A percentile compares a stretch with the other conserved stretches of the same genome.
Evolutionary conservation across 2,329 filamentous ascomycete genomes (phyloP).

Genomic region (Bisporella sp.): DNA sequence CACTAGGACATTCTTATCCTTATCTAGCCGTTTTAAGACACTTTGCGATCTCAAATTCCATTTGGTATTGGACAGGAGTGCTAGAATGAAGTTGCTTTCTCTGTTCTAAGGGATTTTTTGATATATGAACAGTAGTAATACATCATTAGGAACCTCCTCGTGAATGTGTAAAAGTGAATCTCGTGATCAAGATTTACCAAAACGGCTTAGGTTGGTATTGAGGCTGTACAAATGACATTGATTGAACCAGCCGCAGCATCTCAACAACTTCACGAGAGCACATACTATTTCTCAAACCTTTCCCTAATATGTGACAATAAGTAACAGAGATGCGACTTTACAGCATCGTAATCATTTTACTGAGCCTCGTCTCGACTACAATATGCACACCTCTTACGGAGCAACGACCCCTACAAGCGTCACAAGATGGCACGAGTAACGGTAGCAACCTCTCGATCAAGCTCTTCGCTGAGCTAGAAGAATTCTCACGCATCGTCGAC

Average conservation of each 20-base stretch:
- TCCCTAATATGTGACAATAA: constrained; percentile 15
- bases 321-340: constrained; percentile 18
- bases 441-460: constrained; percentile 41
- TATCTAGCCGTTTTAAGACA: no score
- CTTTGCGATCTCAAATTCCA: no score
- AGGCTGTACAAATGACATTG: no score
- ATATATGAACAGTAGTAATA: not conserved
- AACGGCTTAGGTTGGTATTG: no score
- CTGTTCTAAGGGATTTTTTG: not conserved
- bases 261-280: no score
- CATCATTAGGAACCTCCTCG: no score
- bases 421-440: not conserved
- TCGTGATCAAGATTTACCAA: no score
- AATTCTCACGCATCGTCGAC: constrained; percentile 85
- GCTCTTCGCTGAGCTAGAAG: constrained; percentile 78
- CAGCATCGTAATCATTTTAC: constrained; percentile 12
- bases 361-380: constrained; percentile 1
- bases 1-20: no score
- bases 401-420: constrained; percentile 20
- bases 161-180: no score
- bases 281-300: constrained; percentile 1
- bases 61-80: no score
- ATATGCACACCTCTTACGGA: constrained; percentile 8
- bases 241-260: no score
- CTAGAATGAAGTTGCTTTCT: not conserved